phyloP scores from a whole-genome alignment of 139 green algal species.

The Chlorokybus atmophyticus region DNA sequence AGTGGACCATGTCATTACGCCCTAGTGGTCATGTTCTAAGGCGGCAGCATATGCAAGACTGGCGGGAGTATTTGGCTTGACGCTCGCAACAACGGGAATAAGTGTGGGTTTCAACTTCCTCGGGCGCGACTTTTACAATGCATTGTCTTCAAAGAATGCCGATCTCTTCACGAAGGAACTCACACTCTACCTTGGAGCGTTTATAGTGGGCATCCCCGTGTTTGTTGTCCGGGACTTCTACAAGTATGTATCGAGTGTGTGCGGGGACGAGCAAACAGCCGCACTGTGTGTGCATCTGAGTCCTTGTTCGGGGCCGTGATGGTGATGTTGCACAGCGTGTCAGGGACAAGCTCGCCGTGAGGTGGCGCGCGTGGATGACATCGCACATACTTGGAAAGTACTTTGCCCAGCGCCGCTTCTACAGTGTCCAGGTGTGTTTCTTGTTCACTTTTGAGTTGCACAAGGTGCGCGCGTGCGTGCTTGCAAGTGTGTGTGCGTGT shows the following conservation, averaged over 20 bases:
- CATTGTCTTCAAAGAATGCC: slow-evolving; percentile 40
- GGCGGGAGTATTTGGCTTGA: slow-evolving; percentile 73
- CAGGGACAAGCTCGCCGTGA: slow-evolving; percentile 61
- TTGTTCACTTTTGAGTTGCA: not conserved
- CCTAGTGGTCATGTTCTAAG: too few species aligned
- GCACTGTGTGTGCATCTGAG: not conserved
- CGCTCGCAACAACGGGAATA: slow-evolving; percentile 77
- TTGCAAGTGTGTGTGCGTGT: too few species aligned
- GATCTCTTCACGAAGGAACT: slow-evolving; percentile 65
- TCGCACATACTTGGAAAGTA: slow-evolving; percentile 54
- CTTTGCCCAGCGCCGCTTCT: slow-evolving; percentile 75
- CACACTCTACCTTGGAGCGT: slow-evolving; percentile 46
- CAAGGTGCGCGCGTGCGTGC: not conserved
- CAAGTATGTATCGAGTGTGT: too few species aligned
- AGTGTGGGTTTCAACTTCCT: slow-evolving; percentile 91
- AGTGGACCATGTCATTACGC: too few species aligned
- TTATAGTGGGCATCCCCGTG: slow-evolving; percentile 55
- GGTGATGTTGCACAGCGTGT: slow-evolving; percentile 43
- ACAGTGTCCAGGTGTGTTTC: slow-evolving; percentile 53
- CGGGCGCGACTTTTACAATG: slow-evolving; percentile 98
- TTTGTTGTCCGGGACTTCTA: not conserved
- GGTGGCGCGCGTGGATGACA: slow-evolving; percentile 95
- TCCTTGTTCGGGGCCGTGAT: not conserved
- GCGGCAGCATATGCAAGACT: too few species aligned
- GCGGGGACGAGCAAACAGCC: too few species aligned